Conservation (phyloP, 2,329 filamentous ascomycete genomes). For the Fusarium proliferatum region DNA sequence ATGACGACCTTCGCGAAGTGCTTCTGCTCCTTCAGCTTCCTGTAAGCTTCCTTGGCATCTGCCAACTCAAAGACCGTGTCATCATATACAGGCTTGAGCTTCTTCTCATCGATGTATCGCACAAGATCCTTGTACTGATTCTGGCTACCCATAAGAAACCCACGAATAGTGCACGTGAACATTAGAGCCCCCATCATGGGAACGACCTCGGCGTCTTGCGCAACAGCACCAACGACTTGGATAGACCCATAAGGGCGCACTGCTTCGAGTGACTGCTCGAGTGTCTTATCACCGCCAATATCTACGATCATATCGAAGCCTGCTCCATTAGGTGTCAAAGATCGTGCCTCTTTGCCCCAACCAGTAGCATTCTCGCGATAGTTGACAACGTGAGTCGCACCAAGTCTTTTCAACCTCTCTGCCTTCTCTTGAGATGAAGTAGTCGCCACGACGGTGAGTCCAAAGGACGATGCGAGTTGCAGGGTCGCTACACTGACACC, state of each 20-base stretch:
- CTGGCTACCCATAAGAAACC: constrained; percentile 44
- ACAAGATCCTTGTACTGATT: constrained; percentile 46
- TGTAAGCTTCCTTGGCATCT: constrained; percentile 49
- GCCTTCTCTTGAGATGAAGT: constrained; percentile 67
- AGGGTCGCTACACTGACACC: constrained; percentile 53
- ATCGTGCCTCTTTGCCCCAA: constrained; percentile 69
- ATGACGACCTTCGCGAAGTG: constrained; percentile 53
- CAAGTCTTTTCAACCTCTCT: constrained; percentile 62
- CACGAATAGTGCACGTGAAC: constrained; percentile 46
- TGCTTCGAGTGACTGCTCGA: constrained; percentile 65
- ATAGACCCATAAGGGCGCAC: constrained; percentile 53
- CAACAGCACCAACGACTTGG: constrained; percentile 47
- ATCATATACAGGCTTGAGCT: constrained; percentile 47
- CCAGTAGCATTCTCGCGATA: constrained; percentile 64
- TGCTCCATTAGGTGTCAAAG: constrained; percentile 55
- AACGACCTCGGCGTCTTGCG: constrained; percentile 31
- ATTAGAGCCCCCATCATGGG: constrained; percentile 42
- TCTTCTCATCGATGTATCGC: constrained; percentile 48
- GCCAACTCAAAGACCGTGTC: constrained; percentile 46
- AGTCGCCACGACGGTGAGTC: constrained; percentile 67
- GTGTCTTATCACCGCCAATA: constrained; percentile 72
- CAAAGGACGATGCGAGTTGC: constrained; percentile 59
- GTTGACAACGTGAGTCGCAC: constrained; percentile 70
- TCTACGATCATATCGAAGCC: constrained; percentile 74
- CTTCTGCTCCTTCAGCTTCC: constrained; percentile 47